phyloP scores from a whole-genome alignment of 495 filamentous ascomycete species.

The Copromyces sp. region DNA sequence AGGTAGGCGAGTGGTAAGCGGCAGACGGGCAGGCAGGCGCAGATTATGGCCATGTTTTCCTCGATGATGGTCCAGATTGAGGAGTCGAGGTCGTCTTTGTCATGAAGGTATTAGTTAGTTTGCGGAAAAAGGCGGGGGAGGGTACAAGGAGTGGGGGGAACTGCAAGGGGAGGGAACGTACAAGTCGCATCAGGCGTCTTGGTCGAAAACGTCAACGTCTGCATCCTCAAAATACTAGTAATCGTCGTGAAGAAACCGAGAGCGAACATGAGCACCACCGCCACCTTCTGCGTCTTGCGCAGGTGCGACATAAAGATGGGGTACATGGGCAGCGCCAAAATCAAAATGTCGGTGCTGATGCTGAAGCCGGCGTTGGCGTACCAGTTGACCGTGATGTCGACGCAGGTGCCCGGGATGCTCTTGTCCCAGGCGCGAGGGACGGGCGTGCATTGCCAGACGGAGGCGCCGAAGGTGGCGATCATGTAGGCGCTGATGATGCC shows the following conservation, averaged over 20 bases:
- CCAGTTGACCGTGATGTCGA: slow-evolving; percentile 18
- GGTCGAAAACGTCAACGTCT: slow-evolving; percentile 10
- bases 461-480: slow-evolving; percentile 13
- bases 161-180: background rate
- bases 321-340: slow-evolving; percentile 25
- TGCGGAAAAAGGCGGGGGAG: background rate
- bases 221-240: slow-evolving; percentile 16
- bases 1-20: slow-evolving; percentile 18
- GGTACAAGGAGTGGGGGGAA: background rate
- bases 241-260: slow-evolving; percentile 23
- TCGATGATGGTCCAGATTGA: slow-evolving; percentile 40
- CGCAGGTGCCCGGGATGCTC: slow-evolving; percentile 18
- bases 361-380: slow-evolving; percentile 20
- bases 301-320: slow-evolving; percentile 24
- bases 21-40: slow-evolving; percentile 35
- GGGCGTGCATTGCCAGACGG: slow-evolving; percentile 24
- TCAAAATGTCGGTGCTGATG: slow-evolving; percentile 20
- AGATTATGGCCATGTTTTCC: slow-evolving; percentile 36
- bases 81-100: slow-evolving; percentile 21
- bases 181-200: slow-evolving; percentile 14
- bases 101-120: background rate
- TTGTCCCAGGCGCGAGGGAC: slow-evolving; percentile 21
- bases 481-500: slow-evolving; percentile 16
- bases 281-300: slow-evolving; percentile 22
- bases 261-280: slow-evolving; percentile 27